phyloP scores from a whole-genome alignment of 169 alveolate species.

The Cryptosporidium viatorum region DNA sequence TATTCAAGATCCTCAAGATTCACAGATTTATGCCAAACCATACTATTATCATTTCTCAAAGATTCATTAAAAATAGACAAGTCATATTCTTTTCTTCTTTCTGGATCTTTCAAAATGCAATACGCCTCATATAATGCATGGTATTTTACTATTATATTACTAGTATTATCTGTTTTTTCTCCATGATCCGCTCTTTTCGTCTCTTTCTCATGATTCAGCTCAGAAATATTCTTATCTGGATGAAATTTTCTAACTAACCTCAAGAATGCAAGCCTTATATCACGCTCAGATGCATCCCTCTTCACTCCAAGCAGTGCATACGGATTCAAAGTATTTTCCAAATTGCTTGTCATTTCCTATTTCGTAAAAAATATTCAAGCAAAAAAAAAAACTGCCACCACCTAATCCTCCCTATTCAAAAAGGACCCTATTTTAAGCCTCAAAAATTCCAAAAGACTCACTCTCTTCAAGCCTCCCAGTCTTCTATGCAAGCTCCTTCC shows the following conservation, averaged over 20 bases:
- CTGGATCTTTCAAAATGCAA: conserved; percentile 39
- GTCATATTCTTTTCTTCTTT: conserved; percentile 59
- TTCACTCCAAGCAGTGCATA: conserved; percentile 38
- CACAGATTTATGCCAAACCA: conserved; percentile 47
- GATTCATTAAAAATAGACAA: conserved; percentile 5
- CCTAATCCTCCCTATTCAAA: not conserved
- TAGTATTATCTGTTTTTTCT: not conserved
- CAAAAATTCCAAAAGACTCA: not conserved
- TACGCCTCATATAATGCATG: conserved; percentile 73
- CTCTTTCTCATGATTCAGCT: not conserved
- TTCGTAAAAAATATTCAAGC: not conserved
- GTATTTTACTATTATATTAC: conserved; percentile 18
- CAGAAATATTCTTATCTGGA: conserved; percentile 53
- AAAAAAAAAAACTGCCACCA: not conserved
- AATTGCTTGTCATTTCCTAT: not conserved
- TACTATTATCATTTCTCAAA: not conserved
- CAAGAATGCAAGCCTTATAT: conserved; percentile 59
- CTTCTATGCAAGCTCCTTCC: not conserved
- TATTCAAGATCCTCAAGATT: conserved; percentile 27
- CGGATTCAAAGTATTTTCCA: not conserved
- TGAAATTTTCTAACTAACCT: conserved; percentile 41
- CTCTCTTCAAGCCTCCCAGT: not conserved
- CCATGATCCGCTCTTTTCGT: not conserved
- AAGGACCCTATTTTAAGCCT: not conserved
- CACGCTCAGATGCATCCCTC: conserved; percentile 67